These are phyloP conservation scores for Paecilomyces variotii DNA, from an alignment of 2,329 filamentous ascomycete species.

Conservation along the genomic window DNA sequence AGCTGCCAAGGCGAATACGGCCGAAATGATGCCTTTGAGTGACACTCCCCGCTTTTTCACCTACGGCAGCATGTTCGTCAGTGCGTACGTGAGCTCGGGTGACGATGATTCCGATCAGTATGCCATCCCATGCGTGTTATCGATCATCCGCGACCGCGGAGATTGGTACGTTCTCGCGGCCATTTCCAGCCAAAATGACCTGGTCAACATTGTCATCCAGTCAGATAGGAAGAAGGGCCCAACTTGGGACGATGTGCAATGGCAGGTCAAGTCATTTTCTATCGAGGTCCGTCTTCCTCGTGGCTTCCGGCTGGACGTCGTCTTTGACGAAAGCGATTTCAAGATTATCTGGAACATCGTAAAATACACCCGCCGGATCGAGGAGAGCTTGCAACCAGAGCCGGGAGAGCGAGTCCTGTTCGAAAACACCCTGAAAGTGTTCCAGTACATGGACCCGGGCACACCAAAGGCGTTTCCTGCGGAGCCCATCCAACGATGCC, in stretches of 20 bases:
- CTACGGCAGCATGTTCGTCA: slow-evolving; percentile 69
- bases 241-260: slow-evolving; percentile 74
- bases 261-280: slow-evolving; percentile 60
- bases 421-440: slow-evolving; percentile 60
- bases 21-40: slow-evolving; percentile 66
- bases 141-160: slow-evolving; percentile 61
- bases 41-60: slow-evolving; percentile 68
- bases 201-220: slow-evolving; percentile 67
- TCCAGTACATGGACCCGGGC: slow-evolving; percentile 72
- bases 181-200: slow-evolving; percentile 70
- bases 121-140: slow-evolving; percentile 65
- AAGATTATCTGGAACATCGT: slow-evolving; percentile 73
- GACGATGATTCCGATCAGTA: slow-evolving; percentile 61
- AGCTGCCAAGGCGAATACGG: slow-evolving; percentile 42
- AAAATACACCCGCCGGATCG: slow-evolving; percentile 72
- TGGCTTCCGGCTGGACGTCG: slow-evolving; percentile 64
- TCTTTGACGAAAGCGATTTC: slow-evolving; percentile 70
- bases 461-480: slow-evolving; percentile 68
- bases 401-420: slow-evolving; percentile 64
- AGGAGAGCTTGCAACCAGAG: slow-evolving; percentile 60
- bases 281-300: slow-evolving; percentile 65
- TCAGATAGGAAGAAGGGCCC: slow-evolving; percentile 59
- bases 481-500: slow-evolving; percentile 64
- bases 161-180: slow-evolving; percentile 64
- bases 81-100: slow-evolving; percentile 65